Conservation (phyloP, 2,329 filamentous ascomycete genomes). For the Aureobasidium sp. region DNA sequence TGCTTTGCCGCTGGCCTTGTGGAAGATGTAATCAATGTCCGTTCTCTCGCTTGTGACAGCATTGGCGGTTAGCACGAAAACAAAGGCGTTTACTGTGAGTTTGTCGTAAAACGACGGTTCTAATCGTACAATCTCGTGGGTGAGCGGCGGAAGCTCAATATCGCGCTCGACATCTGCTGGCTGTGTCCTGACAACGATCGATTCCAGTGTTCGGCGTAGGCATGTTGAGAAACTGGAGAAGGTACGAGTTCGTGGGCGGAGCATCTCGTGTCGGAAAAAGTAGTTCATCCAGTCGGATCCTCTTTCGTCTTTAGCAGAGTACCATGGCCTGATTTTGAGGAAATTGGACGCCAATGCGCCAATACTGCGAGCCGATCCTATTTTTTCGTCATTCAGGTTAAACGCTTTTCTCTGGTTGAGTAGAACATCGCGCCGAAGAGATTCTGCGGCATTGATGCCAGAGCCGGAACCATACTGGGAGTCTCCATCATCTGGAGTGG, state of each 20-base stretch:
- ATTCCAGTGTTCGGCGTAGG: constrained; percentile 64
- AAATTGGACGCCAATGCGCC: constrained; percentile 62
- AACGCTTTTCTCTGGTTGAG: constrained; percentile 38
- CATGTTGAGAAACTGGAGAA: constrained; percentile 49
- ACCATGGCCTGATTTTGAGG: constrained; percentile 72
- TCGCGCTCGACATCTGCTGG: constrained; percentile 61
- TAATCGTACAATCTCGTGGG: constrained; percentile 64
- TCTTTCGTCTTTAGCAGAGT: constrained; percentile 49
- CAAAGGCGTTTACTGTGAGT: constrained; percentile 74
- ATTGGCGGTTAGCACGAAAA: constrained; percentile 78
- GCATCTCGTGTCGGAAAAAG: constrained; percentile 47
- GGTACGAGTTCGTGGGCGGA: constrained; percentile 46
- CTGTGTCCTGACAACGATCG: constrained; percentile 73
- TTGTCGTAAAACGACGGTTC: constrained; percentile 81
- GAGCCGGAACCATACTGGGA: not conserved
- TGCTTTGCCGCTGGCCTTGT: constrained; percentile 61
- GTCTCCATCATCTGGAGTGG: not conserved
- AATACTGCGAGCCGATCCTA: constrained; percentile 51
- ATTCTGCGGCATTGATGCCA: not conserved
- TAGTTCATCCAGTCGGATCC: constrained; percentile 67
- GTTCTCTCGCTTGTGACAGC: constrained; percentile 78
- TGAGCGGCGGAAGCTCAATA: constrained; percentile 61
- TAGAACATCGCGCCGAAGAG: constrained; percentile 19
- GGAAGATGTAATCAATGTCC: constrained; percentile 84
- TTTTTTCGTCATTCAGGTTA: constrained; percentile 32